Evolutionary conservation across 2,329 filamentous ascomycete species (phyloP).

Genomic region (Cladosporium halotolerans): DNA sequence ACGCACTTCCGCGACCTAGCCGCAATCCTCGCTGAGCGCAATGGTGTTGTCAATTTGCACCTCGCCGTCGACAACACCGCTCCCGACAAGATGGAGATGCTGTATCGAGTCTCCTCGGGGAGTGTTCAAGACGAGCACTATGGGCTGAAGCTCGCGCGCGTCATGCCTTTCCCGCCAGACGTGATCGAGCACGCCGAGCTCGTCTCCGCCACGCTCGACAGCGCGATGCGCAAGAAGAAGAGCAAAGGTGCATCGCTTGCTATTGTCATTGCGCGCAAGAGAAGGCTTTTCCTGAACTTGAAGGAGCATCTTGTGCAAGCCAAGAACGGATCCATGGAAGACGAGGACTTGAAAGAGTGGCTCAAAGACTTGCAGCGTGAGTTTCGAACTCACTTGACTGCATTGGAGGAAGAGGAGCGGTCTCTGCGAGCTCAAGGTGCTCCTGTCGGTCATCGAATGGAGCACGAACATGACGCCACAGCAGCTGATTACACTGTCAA

Average conservation of each 20-base stretch:
- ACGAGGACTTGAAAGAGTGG: constrained; percentile 57
- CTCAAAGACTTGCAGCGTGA: constrained; percentile 64
- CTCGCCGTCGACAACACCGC: constrained; percentile 59
- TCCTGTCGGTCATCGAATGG: not conserved
- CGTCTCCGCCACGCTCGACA: constrained; percentile 58
- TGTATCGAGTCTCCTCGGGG: constrained; percentile 75
- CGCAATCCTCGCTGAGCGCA: constrained; percentile 64
- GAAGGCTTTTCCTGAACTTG: constrained; percentile 68
- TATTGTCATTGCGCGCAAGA: constrained; percentile 54
- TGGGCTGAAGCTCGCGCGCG: constrained; percentile 71
- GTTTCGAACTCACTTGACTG: constrained; percentile 66
- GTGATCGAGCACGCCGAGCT: constrained; percentile 63
- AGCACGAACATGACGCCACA: not conserved
- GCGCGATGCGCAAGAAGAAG: constrained; percentile 44
- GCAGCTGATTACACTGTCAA: not conserved
- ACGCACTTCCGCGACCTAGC: constrained; percentile 88
- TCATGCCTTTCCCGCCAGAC: constrained; percentile 62
- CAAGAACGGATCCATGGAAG: constrained; percentile 55
- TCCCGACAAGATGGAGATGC: constrained; percentile 68
- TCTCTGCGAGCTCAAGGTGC: constrained; percentile 1
- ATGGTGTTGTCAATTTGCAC: constrained; percentile 77
- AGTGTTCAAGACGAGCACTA: constrained; percentile 68
- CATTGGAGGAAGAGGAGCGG: constrained; percentile 48
- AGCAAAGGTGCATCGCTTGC: constrained; percentile 55
- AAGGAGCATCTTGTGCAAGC: constrained; percentile 68